phyloP scores from a whole-genome alignment of 371 early-diverging fungal species.

The Conidiobolus incongruus region DNA sequence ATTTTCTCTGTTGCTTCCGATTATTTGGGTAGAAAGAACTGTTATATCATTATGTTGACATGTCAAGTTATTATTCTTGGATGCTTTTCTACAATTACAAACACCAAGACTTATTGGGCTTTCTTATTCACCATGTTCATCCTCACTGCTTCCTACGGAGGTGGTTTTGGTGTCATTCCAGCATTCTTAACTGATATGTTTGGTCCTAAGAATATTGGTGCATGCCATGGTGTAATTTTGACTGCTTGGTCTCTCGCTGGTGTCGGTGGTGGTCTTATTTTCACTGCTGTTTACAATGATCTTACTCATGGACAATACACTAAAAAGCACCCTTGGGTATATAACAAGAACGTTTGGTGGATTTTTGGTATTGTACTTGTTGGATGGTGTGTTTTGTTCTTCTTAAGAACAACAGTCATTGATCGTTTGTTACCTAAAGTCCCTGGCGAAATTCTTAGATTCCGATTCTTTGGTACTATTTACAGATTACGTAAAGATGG shows the following conservation, averaged over 20 bases:
- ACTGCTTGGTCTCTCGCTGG: conserved; percentile 38
- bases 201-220: conserved; percentile 35
- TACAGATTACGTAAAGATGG: conserved; percentile 4
- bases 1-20: conserved; percentile 27
- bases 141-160: conserved; percentile 27
- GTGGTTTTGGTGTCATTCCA: conserved; percentile 40
- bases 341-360: conserved; percentile 11
- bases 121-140: conserved; percentile 22
- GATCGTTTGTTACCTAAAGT: conserved; percentile 11
- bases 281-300: conserved; percentile 25
- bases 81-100: conserved; percentile 19
- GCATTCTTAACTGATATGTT: conserved; percentile 43
- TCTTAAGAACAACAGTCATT: conserved; percentile 9
- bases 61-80: conserved; percentile 20
- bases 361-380: conserved; percentile 8
- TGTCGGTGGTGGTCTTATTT: conserved; percentile 30
- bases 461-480: conserved; percentile 10
- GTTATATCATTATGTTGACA: conserved; percentile 22
- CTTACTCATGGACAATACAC: conserved; percentile 8
- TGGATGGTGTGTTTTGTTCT: conserved; percentile 10
- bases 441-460: conserved; percentile 9
- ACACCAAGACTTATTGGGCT: conserved; percentile 18
- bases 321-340: conserved; percentile 5
- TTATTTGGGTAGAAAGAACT: conserved; percentile 25
- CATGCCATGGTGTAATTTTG: conserved; percentile 24